These are phyloP conservation scores for Aspergillus sp. DNA, from an alignment of 2,329 filamentous ascomycete species.

Conservation along the genomic window DNA sequence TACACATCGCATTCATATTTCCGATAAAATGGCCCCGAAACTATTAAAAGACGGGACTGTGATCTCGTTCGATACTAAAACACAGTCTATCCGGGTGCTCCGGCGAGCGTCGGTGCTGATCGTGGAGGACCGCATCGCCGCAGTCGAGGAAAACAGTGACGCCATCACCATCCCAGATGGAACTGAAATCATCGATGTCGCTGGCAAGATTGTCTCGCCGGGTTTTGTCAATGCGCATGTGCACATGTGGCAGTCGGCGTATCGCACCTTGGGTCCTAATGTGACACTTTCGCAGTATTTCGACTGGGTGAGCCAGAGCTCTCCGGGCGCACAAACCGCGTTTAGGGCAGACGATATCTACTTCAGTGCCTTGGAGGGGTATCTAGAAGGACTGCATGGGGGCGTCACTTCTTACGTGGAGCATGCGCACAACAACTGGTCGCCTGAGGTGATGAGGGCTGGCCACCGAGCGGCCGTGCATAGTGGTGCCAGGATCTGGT, in stretches of 20 bases:
- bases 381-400: conserved; percentile 53
- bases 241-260: conserved; percentile 57
- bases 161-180: neutral
- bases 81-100: neutral
- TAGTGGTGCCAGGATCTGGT: conserved; percentile 51
- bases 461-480: conserved; percentile 50
- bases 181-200: neutral
- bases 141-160: neutral
- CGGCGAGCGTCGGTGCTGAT: neutral
- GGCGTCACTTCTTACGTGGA: conserved; percentile 56
- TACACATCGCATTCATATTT: no score
- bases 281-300: conserved; percentile 53
- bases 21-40: neutral
- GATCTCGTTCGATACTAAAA: neutral
- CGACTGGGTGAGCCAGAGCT: neutral
- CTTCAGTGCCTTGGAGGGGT: conserved; percentile 46
- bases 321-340: conserved; percentile 17
- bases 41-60: conserved; percentile 1
- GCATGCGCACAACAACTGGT: conserved; percentile 52
- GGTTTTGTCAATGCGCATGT: conserved; percentile 60
- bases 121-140: neutral
- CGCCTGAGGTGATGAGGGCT: conserved; percentile 35
- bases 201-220: conserved; percentile 30
- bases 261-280: conserved; percentile 55
- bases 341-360: conserved; percentile 50